Base-by-base conservation (phyloP, 108 stramenopile genomes). In the Stephanodiscus minutulus region DNA sequence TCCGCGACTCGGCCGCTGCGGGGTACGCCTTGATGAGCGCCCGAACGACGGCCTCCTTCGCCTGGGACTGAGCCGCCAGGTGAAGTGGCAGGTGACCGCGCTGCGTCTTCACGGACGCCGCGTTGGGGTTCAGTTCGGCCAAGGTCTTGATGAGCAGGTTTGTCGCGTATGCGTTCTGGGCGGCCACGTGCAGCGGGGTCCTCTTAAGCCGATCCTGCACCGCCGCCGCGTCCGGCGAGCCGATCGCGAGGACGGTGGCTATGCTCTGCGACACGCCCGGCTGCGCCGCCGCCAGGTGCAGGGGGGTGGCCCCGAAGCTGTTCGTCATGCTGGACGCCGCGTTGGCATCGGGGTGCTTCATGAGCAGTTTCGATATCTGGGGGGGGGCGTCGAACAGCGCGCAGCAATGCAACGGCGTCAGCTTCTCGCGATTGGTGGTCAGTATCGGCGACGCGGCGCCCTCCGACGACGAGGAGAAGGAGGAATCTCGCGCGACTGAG, bases 361-460 rank as follows among this genome's bases (percentile, higher is more conserved):
- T 80, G 8, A 80, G 50, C 20, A 80, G 36, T 50, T 80, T 71
- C 5, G 79, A 74, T 33, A 80, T 68, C 52, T 72, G 79, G 5
- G 79, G 49, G 11, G 84, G 84, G 13, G 76, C 70, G 36, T 80
- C 70, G 64, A 83, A 85, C 37, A 84, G 44, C 7, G 85, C 86
- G 71, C 86, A 86, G 53, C 74, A 84, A 62, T 90, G 89, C 44
- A 90, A 68, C 9, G 89, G 89, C 12, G 83, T 77, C 49, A 84
- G 52, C 55, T 80, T 48, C 18, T 72, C 48, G 18, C 48, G 61
- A 22, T 62, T 70, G 28, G 62, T 18, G 39, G 59, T 57, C 28
- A 64, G 46, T 29, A 68, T 57, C 10, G 55, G 55, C 27, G 55
- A 55, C 24, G 25, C 28, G 24, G 37, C 21, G 27, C 36, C 39